Percentiles rank a stretch among this genome's conserved stretches.
These are phyloP conservation scores for Podospora didyma DNA, from an alignment of 495 filamentous ascomycete genomes.

Conservation along the genomic window DNA sequence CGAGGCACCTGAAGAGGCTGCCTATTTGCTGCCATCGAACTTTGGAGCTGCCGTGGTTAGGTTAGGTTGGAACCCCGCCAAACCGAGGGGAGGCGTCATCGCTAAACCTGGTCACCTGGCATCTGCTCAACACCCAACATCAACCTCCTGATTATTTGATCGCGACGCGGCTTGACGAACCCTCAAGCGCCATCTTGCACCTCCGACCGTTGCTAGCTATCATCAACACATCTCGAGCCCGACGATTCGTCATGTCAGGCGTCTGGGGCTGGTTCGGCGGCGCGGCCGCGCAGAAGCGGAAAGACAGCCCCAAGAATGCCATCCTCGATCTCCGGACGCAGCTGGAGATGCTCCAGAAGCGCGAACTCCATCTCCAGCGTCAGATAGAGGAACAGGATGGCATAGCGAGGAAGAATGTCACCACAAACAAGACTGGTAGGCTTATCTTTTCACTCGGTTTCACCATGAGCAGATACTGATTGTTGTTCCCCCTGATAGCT, in stretches of 20 bases:
- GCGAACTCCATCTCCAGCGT: conserved; percentile 82
- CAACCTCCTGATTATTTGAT: neutral
- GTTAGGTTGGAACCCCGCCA: conserved; percentile 26
- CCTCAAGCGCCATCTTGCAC: neutral
- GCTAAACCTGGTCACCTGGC: conserved; percentile 23
- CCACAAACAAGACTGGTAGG: conserved; percentile 85
- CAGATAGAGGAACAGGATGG: conserved; percentile 93
- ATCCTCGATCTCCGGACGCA: conserved; percentile 85
- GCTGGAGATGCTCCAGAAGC: conserved; percentile 96
- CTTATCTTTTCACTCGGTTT: conserved; percentile 12
- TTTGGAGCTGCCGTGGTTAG: conserved; percentile 6
- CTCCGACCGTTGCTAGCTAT: neutral
- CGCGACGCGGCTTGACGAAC: neutral
- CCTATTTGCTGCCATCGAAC: conserved; percentile 5
- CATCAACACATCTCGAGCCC: conserved; percentile 2
- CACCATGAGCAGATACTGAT: conserved; percentile 8
- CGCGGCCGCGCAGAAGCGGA: conserved; percentile 72
- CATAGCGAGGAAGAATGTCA: conserved; percentile 85
- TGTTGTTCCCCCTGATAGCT: conserved; percentile 46
- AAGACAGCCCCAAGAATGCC: conserved; percentile 94
- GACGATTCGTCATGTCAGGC: conserved; percentile 45
- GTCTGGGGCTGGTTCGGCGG: conserved; percentile 88
- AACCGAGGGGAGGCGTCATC: conserved; percentile 28
- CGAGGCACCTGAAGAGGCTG: neutral
- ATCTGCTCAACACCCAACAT: conserved; percentile 7